Percentiles rank a stretch among this genome's conserved stretches.
These are phyloP conservation scores for Malassezia slooffiae DNA, from an alignment of 1,284 basidiomycete genomes.

Conservation along the genomic window DNA sequence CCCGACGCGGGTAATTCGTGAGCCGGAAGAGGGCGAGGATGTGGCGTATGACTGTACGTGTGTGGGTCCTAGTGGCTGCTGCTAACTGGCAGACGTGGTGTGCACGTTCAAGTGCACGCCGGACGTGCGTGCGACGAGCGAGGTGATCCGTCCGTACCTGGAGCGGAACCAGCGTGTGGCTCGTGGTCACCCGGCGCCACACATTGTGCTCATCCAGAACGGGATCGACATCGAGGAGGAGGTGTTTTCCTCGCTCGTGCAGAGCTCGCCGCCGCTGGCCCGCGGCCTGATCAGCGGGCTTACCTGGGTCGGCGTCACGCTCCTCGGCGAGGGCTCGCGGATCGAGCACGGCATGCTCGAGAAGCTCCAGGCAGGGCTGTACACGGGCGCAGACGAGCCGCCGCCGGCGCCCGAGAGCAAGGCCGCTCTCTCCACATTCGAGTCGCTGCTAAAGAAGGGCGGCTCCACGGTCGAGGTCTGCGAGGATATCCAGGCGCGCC, in stretches of 20 bases:
- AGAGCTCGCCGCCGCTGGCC: constrained; percentile 16
- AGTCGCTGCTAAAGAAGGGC: constrained; percentile 41
- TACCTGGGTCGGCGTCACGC: constrained; percentile 49
- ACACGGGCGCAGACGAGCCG: constrained; percentile 23
- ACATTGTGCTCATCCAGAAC: constrained; percentile 64
- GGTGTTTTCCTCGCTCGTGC: constrained; percentile 54
- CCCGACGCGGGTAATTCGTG: constrained; percentile 58
- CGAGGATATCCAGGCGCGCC: constrained; percentile 49
- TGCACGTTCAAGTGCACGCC: constrained; percentile 65
- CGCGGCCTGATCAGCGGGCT: constrained; percentile 44
- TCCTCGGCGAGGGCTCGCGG: constrained; percentile 20
- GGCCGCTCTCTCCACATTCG: too few species aligned
- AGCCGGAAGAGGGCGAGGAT: constrained; percentile 56
- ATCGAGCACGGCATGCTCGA: constrained; percentile 26
- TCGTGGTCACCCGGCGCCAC: constrained; percentile 39
- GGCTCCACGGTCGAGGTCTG: constrained; percentile 47
- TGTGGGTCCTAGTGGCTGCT: not conserved
- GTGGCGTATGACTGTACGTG: constrained; percentile 54
- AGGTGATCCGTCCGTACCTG: constrained; percentile 56
- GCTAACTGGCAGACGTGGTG: constrained; percentile 48
- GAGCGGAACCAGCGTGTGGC: constrained; percentile 37
- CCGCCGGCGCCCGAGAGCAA: too few species aligned
- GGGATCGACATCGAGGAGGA: constrained; percentile 64
- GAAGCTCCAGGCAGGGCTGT: constrained; percentile 48
- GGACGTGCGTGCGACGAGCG: constrained; percentile 56